These are phyloP conservation scores for Brassica incana DNA, from an alignment of 345 rosid genomes.

Conservation along the genomic window DNA sequence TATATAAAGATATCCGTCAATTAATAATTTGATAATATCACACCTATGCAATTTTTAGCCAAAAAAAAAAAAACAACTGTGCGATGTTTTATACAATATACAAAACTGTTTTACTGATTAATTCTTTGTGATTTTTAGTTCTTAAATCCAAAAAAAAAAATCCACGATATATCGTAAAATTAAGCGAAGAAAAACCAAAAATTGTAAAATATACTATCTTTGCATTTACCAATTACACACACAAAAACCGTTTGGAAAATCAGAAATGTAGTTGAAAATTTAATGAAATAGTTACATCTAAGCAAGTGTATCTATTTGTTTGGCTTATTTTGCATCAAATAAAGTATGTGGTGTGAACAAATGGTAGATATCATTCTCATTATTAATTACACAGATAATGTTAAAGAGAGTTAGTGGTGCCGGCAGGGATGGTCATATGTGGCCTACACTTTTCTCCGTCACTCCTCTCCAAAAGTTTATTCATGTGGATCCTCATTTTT, in stretches of 20 bases:
- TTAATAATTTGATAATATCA: neutral
- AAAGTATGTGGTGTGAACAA: constrained; percentile 32
- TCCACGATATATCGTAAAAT: too few relatives aligned
- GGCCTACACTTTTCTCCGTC: constrained; percentile 31
- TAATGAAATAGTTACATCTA: neutral
- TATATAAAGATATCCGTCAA: neutral
- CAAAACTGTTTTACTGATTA: too few relatives aligned
- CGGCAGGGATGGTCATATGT: constrained; percentile 23
- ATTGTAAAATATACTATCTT: too few relatives aligned
- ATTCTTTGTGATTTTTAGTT: too few relatives aligned
- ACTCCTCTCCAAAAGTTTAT: constrained; percentile 10
- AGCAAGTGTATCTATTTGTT: constrained; percentile 6
- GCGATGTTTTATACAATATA: too few relatives aligned
- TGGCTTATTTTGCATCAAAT: constrained; percentile 17
- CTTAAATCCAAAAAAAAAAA: too few relatives aligned
- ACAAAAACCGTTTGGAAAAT: neutral
- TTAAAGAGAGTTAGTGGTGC: constrained; percentile 33
- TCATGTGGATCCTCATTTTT: neutral
- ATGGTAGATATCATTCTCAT: too few relatives aligned
- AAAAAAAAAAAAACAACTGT: too few relatives aligned
- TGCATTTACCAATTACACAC: too few relatives aligned
- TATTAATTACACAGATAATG: too few relatives aligned
- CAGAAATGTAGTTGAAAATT: neutral
- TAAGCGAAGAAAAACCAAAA: too few relatives aligned
- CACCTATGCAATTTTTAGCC: neutral